Base-by-base conservation (phyloP, 2,329 filamentous ascomycete genomes). In the Fusarium siculi region DNA sequence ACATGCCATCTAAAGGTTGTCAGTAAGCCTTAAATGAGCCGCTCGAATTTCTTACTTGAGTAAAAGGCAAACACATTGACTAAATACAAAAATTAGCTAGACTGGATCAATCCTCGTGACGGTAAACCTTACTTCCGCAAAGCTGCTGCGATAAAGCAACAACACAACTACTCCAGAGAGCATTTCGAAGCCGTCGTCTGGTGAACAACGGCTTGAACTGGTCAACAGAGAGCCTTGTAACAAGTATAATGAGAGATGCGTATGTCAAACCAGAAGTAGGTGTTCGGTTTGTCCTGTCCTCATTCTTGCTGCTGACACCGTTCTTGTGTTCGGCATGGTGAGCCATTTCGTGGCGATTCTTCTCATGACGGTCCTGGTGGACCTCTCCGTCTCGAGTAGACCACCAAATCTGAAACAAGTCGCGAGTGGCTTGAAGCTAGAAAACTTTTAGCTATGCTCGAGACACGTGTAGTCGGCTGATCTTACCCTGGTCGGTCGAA, bases 1-100 rank as follows among this genome's bases (percentile, higher is more conserved):
- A 74, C 9, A 74, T 64, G 9, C 54, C 65, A 8, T 74, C 72
- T 74, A 32, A 9, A 19, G 4, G 2, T 5, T 23, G 37, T 77
- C 10, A 75, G 57, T 21, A 23, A 36, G 50, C 9, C 14, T 8
- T 14, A 5, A 11, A 19, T 6, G 8, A 2, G 19, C 15, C 2
- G 1, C 6, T 11, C 2, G 4, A 14, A 9, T 11, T 4, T 55
- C 30, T 76, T 78, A 81, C 83, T 81, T 2, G 83, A 85, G 68
- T 86, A 86, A 56, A 86, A 86, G 0, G 84, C 84, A 8, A 85
- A 77, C 1, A 86, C 78, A 4, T 75, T 76, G 5, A 75, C 74
- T 75, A 8, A 1, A n/a, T 11, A 23, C 4, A 5, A 3, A 1
- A 0, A 8, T 71, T 28, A 75, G 64, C 9, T 30, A 18, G 7